Base-by-base conservation (phyloP, 2,329 filamentous ascomycete species). In the Colletotrichum costaricense region DNA sequence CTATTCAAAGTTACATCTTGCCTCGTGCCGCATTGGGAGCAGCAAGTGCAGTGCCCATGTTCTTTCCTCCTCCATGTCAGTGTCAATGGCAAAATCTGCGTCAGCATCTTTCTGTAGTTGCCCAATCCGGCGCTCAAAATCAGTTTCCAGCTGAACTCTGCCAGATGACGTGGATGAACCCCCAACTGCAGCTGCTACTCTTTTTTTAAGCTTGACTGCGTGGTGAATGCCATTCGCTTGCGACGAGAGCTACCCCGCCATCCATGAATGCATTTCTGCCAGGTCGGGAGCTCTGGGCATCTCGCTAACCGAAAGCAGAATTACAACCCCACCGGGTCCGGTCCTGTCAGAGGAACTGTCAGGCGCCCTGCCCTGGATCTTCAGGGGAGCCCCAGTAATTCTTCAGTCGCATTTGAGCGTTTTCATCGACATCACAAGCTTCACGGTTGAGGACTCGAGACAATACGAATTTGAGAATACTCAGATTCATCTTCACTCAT, bases 161-260 rank as follows among this genome's bases (percentile, higher is more conserved):
- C 7, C 12, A n/a, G 46, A 73, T 73, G 71, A 73, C 71, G 71
- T 73, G 56, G 35, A 28, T 26, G 7, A 26, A 14, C 52, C 12
- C 19, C 14, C 52, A 35, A 52, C n/a, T 22, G 58, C 58, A 35
- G 52, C 67, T 42, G 67, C 60, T 54, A 55, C 62, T 11, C 14
- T 46, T 22, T 52, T 68, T 68, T 58, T 60, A 68, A 72, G 69
- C 63, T 67, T 57, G 69, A 62, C 38, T 42, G 14, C 16, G 54
- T 30, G 26, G 22, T 54, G 57, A 59, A 30, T 55, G 58, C 19
- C 19, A 49, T n/a, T 49, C 42, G 65, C 54, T 38, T 69, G 58
- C 54, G 19, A 54, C 55, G 52, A 57, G 60, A 71, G 67, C 71
- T 73, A 73, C 71, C 71, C 70, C 71, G 67, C 71, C 30, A 66